A percentile compares a stretch with the other conserved stretches of the same genome.
Evolutionary conservation across 257 asterid genomes (phyloP).

Genomic region (Nicotiana obtusifolia): DNA sequence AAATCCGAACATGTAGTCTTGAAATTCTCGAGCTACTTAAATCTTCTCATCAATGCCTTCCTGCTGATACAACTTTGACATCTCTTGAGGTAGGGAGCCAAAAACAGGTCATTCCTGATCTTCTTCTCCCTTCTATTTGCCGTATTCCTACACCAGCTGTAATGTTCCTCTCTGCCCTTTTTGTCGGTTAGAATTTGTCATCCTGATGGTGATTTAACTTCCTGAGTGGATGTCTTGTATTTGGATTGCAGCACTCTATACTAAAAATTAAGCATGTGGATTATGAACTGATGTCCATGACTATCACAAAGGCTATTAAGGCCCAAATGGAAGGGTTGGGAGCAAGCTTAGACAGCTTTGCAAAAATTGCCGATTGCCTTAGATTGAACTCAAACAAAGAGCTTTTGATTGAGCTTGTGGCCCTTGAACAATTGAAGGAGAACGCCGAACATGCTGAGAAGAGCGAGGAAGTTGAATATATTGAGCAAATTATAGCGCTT

Average conservation of each 20-base stretch:
- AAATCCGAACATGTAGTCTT: conserved; percentile 14
- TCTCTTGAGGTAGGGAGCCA: conserved; percentile 15
- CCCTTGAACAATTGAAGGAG: conserved; percentile 39
- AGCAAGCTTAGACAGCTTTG: conserved; percentile 22
- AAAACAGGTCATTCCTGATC: neutral
- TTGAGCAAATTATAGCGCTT: conserved; percentile 33
- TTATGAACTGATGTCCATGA: conserved; percentile 18
- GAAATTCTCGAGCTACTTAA: conserved; percentile 17
- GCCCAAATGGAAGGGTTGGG: conserved; percentile 33
- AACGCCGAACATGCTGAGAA: conserved; percentile 29
- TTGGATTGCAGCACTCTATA: conserved; percentile 22
- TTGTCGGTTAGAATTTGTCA: neutral
- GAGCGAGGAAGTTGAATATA: conserved; percentile 29
- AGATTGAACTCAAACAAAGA: conserved; percentile 32
- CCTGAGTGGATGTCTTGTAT: conserved; percentile 1
- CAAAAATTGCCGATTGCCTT: conserved; percentile 23
- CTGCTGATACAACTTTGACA: conserved; percentile 4
- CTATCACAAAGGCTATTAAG: conserved; percentile 20
- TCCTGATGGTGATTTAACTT: neutral
- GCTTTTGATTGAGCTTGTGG: conserved; percentile 35
- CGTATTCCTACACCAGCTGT: neutral
- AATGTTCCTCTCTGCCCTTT: neutral
- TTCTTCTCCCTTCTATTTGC: neutral
- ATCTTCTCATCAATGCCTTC: conserved; percentile 9
- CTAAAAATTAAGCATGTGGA: conserved; percentile 27